Evolutionary conservation across 305 asterid genomes (phyloP), one percentile per base, ranked within the genome.

Genomic region (Rubia peregrina): DNA sequence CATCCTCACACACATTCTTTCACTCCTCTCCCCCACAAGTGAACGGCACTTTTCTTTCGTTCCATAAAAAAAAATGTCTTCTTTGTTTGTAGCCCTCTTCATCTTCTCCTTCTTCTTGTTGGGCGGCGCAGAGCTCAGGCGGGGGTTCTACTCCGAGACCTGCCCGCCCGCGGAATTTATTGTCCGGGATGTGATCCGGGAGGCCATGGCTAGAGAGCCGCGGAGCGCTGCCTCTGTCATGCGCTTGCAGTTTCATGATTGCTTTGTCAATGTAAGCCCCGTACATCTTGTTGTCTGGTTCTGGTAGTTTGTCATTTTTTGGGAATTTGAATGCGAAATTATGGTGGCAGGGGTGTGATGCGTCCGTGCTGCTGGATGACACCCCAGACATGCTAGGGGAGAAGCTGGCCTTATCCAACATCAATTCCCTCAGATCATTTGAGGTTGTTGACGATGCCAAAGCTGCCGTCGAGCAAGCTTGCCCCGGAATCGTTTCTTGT

Each of bases 231-330:
- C 97, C 67, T 93, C 98, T 2, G 95, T 90, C 24, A 90, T 93
- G 98, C 93, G 98, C 30, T 74, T 93, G 57, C 98, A 93, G 68
- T 93, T 93, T 79, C 98, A 93, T 70, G 98, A 93, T 71, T 93
- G 98, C 82, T 82, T 93, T 5, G 97, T 93, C 26, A 89, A 90
- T 70, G 97, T 93, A 85, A 85, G 56, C 41, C 11, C 22, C 57
- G 14, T 49, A 22, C 21, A 19, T 57, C 30, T 9, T 8, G 13
- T 57, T 57, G 61, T 38, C 75, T 16, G 97, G 2, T 21, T 57
- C n/a, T 42, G 0, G 26, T 46, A 7, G 26, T 26, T 61, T 22
- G 5, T 1, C 7, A 1, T 1, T 71, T 19, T 21, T 14, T 9
- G 22, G 68, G 63, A 66, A 0, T 22, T 74, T 21, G 13, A 14